Percentiles rank a stretch among this genome's conserved stretches.
Evolutionary conservation across 106 monocot species (phyloP).

Genomic region (Phalaenopsis equestris): DNA sequence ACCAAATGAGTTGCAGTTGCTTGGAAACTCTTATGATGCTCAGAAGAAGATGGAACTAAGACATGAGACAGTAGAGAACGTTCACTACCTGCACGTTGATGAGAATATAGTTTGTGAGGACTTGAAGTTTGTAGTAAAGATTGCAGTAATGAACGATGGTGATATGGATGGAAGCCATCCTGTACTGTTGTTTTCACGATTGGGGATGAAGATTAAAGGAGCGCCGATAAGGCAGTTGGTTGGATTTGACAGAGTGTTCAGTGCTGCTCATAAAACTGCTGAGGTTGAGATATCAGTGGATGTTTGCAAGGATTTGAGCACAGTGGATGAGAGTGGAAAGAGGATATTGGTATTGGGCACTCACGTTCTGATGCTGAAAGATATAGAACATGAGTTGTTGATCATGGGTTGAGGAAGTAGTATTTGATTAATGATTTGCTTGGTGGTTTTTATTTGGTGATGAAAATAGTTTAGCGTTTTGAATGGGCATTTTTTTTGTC

Average conservation of each 20-base stretch:
- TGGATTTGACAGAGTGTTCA: slow-evolving; percentile 37
- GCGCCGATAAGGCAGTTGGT: slow-evolving; percentile 45
- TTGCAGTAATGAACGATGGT: slow-evolving; percentile 38
- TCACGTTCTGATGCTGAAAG: slow-evolving; percentile 49
- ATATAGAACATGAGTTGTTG: slow-evolving; percentile 30
- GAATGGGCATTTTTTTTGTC: no score
- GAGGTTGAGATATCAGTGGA: slow-evolving; percentile 21
- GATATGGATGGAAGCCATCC: slow-evolving; percentile 46
- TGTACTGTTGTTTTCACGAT: slow-evolving; percentile 38
- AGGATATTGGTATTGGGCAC: slow-evolving; percentile 41
- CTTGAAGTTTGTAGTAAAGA: slow-evolving; percentile 27
- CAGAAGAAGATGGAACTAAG: slow-evolving; percentile 3
- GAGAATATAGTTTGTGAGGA: slow-evolving; percentile 37
- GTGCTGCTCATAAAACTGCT: slow-evolving; percentile 6
- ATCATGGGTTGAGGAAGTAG: not conserved
- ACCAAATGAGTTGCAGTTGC: slow-evolving; percentile 31
- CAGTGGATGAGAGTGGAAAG: slow-evolving; percentile 33
- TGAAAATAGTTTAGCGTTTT: no score
- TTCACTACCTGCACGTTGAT: slow-evolving; percentile 23
- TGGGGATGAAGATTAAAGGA: slow-evolving; percentile 12
- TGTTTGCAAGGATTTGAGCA: slow-evolving; percentile 50
- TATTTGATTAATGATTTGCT: not conserved
- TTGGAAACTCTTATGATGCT: slow-evolving; percentile 6
- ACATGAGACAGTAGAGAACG: not conserved
- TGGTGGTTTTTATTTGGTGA: no score